Evolutionary conservation across 805 yeast species (phyloP).

Genomic region (Saccharomyces paradoxus): DNA sequence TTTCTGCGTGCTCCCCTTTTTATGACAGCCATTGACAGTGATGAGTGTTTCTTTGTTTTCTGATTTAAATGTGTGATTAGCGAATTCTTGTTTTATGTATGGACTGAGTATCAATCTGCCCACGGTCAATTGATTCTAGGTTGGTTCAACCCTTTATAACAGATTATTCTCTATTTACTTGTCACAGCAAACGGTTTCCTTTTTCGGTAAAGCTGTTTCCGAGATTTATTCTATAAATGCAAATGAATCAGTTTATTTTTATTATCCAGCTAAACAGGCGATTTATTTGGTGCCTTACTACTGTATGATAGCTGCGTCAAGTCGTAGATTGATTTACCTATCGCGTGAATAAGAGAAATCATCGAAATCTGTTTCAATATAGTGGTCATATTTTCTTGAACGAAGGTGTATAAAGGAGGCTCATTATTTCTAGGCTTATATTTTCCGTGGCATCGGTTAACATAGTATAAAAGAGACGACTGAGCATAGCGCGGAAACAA

Average conservation of each 20-base stretch:
- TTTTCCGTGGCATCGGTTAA: neutral
- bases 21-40: conserved; percentile 56
- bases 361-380: neutral
- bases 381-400: neutral
- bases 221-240: neutral
- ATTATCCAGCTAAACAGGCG: neutral
- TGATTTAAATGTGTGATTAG: neutral
- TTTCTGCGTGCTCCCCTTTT: conserved; percentile 64
- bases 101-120: neutral
- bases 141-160: neutral
- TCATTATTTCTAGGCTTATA: neutral
- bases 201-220: neutral
- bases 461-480: neutral
- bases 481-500: neutral
- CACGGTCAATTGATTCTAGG: neutral
- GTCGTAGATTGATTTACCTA: neutral
- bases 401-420: neutral
- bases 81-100: neutral
- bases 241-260: neutral
- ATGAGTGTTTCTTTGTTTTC: neutral
- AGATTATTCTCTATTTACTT: neutral
- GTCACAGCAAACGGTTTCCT: neutral
- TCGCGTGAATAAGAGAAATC: neutral
- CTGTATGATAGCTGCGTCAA: neutral
- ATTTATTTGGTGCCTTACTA: neutral